These are phyloP conservation scores for Fraxinus sp. DNA, from an alignment of 305 asterid species.

Conservation along the genomic window DNA sequence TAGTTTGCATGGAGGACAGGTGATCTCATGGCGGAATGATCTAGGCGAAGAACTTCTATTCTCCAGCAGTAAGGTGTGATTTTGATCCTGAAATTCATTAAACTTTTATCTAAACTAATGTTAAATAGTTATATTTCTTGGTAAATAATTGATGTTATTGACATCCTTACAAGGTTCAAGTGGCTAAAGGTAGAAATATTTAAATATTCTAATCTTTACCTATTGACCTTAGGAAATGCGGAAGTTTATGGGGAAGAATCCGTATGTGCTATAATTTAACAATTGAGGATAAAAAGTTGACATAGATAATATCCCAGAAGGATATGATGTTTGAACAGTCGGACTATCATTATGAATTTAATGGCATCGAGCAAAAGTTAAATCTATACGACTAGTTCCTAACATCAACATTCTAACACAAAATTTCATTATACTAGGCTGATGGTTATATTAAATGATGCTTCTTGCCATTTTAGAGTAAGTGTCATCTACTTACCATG, in stretches of 20 bases:
- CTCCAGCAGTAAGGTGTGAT: slow-evolving; percentile 84
- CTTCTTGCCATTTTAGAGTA: background rate
- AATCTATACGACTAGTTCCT: background rate
- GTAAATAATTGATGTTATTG: background rate
- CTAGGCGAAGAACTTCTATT: slow-evolving; percentile 93
- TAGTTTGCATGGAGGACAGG: slow-evolving; percentile 89
- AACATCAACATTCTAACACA: background rate
- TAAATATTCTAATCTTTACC: background rate
- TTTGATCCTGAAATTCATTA: background rate
- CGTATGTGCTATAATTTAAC: background rate
- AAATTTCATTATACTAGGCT: background rate
- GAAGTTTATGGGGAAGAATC: background rate
- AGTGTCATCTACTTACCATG: background rate
- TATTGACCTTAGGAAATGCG: background rate
- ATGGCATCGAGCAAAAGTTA: background rate
- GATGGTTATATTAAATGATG: background rate
- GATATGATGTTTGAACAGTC: background rate
- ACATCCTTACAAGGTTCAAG: background rate
- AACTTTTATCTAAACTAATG: background rate
- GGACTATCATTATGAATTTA: background rate
- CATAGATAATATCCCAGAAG: background rate
- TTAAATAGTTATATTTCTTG: background rate
- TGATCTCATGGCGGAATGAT: slow-evolving; percentile 89
- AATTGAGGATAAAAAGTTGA: background rate
- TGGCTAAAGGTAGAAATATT: background rate